A percentile compares a stretch with the other conserved stretches of the same genome.
These are phyloP conservation scores for Candida hispaniensis DNA, from an alignment of 805 yeast genomes.

Conservation along the genomic window DNA sequence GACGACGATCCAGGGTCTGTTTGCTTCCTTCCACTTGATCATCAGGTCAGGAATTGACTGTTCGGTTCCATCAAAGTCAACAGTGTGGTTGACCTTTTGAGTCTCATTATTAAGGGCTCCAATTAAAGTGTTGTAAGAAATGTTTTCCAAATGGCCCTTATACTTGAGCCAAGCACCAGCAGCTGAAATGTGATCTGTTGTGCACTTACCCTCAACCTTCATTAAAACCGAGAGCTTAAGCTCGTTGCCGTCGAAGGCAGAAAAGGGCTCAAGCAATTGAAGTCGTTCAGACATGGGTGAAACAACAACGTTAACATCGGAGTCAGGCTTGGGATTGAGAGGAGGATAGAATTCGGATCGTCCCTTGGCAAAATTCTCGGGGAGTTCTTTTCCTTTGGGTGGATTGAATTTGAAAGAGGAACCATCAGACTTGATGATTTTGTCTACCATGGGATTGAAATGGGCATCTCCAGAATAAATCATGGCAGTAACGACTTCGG, in stretches of 20 bases:
- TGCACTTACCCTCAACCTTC: constrained; percentile 96
- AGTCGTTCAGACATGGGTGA: constrained; percentile 85
- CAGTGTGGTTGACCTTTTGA: constrained; percentile 86
- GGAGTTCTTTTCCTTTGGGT: constrained; percentile 80
- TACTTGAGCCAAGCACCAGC: constrained; percentile 99
- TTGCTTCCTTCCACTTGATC: constrained; percentile 86
- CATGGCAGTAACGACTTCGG: constrained; percentile 95
- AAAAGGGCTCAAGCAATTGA: constrained; percentile 81
- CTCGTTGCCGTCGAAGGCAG: constrained; percentile 80
- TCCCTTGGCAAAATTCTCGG: constrained; percentile 70
- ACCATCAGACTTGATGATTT: constrained; percentile 58
- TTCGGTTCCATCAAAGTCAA: constrained; percentile 70
- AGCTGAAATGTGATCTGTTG: constrained; percentile 97
- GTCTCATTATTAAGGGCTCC: constrained; percentile 97
- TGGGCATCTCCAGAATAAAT: constrained; percentile 87
- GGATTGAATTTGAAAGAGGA: constrained; percentile 65
- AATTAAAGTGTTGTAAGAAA: constrained; percentile 86
- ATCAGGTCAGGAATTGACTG: constrained; percentile 89
- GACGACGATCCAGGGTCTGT: constrained; percentile 83
- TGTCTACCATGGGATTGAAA: constrained; percentile 84
- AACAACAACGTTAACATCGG: constrained; percentile 53
- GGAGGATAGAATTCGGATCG: constrained; percentile 67
- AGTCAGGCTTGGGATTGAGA: constrained; percentile 50
- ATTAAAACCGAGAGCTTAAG: constrained; percentile 62
- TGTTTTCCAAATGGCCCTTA: constrained; percentile 94